Evolutionary conservation across 306 rosid genomes (phyloP).

Genomic region (Castanea mollissima): DNA sequence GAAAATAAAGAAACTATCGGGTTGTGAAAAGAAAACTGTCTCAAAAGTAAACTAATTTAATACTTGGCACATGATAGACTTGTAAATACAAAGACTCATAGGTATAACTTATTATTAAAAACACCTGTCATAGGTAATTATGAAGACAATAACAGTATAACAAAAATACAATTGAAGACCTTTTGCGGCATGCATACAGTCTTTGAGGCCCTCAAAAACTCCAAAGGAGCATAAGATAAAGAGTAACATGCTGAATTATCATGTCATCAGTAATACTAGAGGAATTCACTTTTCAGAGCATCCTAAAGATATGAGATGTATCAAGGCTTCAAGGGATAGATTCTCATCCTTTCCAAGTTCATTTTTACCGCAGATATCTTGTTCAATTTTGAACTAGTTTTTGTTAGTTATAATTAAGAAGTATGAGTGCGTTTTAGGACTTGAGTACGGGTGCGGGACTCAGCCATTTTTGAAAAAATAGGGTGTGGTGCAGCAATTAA

Average conservation of each 20-base stretch:
- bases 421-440: no score
- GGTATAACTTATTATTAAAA: not conserved
- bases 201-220: not conserved
- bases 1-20: not conserved
- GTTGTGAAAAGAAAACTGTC: not conserved
- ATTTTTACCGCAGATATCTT: not conserved
- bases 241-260: not conserved
- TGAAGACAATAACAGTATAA: not conserved
- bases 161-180: not conserved
- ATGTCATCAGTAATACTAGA: not conserved
- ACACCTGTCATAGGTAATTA: not conserved
- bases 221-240: not conserved
- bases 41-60: not conserved
- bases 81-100: not conserved
- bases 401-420: no score
- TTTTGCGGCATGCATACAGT: not conserved
- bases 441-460: no score
- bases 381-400: not conserved
- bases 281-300: not conserved
- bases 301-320: not conserved
- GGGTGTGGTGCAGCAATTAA: no score
- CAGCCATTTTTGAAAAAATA: no score
- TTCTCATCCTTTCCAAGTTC: not conserved
- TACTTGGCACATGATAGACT: not conserved
- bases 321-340: not conserved